Conservation (phyloP, 2,329 filamentous ascomycete genomes). For the Hymenoscyphus occultus region DNA sequence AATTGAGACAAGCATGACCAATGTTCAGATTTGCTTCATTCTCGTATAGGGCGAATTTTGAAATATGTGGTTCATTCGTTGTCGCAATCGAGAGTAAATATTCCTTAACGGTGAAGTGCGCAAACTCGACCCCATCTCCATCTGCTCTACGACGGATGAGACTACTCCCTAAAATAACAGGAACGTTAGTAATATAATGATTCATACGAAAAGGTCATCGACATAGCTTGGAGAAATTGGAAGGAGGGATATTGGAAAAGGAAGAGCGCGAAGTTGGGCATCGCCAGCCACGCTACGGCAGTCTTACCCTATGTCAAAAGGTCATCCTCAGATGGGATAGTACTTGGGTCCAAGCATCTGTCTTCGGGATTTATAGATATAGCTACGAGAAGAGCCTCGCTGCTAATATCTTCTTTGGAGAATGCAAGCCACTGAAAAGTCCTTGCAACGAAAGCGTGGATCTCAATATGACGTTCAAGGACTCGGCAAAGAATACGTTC, state of each 20-base stretch:
- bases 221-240: no score
- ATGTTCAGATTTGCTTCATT: not conserved
- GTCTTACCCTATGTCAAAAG: not conserved
- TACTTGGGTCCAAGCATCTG: not conserved
- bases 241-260: no score
- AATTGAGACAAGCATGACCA: not conserved
- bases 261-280: no score
- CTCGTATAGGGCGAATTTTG: not conserved
- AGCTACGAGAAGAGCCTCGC: not conserved
- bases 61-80: not conserved
- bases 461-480: conserved; percentile 11
- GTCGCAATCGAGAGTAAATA: conserved; percentile 4
- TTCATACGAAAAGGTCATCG: not conserved
- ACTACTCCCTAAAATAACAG: not conserved
- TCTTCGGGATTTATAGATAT: not conserved
- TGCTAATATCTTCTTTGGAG: not conserved
- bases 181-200: not conserved
- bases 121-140: not conserved
- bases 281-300: not conserved
- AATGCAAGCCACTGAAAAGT: not conserved
- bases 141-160: not conserved
- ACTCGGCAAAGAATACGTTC: conserved; percentile 21
- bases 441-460: not conserved
- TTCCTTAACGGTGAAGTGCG: conserved; percentile 1
- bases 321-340: not conserved